These are phyloP conservation scores for Scheffersomyces spartinae DNA, from an alignment of 805 yeast species.

Conservation along the genomic window DNA sequence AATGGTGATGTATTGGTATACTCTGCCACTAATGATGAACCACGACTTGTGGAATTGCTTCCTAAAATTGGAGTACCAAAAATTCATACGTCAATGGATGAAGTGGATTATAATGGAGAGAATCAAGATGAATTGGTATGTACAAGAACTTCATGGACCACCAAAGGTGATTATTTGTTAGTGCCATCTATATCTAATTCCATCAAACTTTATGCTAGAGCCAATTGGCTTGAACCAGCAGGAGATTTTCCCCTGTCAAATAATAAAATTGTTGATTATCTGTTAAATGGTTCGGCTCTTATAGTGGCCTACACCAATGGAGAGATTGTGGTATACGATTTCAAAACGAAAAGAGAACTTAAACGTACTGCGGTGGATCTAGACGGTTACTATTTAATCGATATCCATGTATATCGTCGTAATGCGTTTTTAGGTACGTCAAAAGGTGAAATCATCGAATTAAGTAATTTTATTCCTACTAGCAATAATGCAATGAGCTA, in stretches of 20 bases:
- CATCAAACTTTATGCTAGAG: constrained; percentile 34
- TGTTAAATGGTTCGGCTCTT: too few species aligned
- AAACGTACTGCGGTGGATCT: too few species aligned
- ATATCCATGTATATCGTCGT: too few species aligned
- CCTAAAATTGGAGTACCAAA: constrained; percentile 13
- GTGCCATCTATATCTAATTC: constrained; percentile 43
- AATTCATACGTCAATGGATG: constrained; percentile 18
- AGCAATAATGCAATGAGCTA: too few species aligned
- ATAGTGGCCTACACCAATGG: too few species aligned
- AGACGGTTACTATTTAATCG: too few species aligned
- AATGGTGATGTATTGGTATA: constrained; percentile 49
- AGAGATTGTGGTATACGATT: too few species aligned
- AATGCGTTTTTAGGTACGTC: too few species aligned
- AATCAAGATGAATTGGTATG: constrained; percentile 34
- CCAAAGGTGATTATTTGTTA: constrained; percentile 58
- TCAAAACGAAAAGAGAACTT: too few species aligned
- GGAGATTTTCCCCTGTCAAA: constrained; percentile 7
- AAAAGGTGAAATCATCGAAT: too few species aligned
- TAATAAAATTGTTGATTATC: constrained; percentile 34
- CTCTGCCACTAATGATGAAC: constrained; percentile 43
- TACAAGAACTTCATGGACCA: constrained; percentile 58
- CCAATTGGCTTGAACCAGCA: constrained; percentile 16
- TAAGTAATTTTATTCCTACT: too few species aligned
- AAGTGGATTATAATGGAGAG: constrained; percentile 28
- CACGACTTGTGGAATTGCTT: constrained; percentile 33